Evolutionary conservation across 805 yeast species (phyloP), one percentile per base, ranked within the genome.

Genomic region (Yarrowia sp.): DNA sequence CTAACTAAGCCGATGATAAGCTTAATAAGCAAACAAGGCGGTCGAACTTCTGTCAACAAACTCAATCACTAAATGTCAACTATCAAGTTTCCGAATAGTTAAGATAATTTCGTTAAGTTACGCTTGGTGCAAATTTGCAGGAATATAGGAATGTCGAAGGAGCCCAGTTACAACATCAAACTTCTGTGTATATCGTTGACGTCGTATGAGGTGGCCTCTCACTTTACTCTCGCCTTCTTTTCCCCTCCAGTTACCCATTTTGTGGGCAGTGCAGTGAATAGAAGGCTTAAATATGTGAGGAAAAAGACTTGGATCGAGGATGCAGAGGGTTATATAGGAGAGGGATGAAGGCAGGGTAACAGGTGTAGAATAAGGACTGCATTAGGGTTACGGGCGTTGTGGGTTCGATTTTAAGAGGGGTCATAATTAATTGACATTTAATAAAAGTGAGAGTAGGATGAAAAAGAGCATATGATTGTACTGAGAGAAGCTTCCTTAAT

Each of bases 191-290:
- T 65, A 35, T 26, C 42, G 42, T 41, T 40, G 52, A 43, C 50
- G 42, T 43, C 61, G 68, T 65, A 65, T 65, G 68, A 65, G 68
- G 68, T 65, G 61, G 68, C 61, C 50, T 41, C 61, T 65, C 43
- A 52, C 49, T 50, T 65, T 65, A 41, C 61, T 65, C 68, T 65
- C 42, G 68, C 63, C 63, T 35, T 53, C 68, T 65, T 65, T 65
- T 65, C 68, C 68, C 68, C 68, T 65, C 61, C 68, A 65, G 22
- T 52, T 45, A 53, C 52, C 52, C 52, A 65, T 65, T 65, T 16
- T 41, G 49, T 53, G 45, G 52, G 45, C 50, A 45, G 61, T 65
- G 61, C 63, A 65, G 68, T 65, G 68, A 65, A 65, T 65, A 65
- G 68, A 53, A 35, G 68, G 63, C 68, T 50, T 41, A 52, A 41